Evolutionary conservation across 2,329 filamentous ascomycete genomes (phyloP).

Genomic region (Aureobasidium lini): DNA sequence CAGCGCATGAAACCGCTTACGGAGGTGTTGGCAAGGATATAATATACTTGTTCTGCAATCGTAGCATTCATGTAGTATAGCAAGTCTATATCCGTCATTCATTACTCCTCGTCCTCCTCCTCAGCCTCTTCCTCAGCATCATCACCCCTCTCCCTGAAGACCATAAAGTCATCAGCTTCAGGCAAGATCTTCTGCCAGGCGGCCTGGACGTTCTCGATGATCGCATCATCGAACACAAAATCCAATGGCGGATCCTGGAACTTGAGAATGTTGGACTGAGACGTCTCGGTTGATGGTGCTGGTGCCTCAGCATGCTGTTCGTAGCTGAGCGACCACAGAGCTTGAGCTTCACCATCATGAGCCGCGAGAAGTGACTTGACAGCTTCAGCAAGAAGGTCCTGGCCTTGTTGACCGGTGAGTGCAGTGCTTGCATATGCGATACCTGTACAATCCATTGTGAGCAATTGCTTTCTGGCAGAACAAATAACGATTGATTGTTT

Average conservation of each 20-base stretch:
- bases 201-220: constrained; percentile 58
- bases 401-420: constrained; percentile 28
- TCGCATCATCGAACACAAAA: constrained; percentile 65
- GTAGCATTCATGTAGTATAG: not conserved
- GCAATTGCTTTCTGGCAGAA: constrained; percentile 21
- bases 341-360: constrained; percentile 27
- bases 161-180: constrained; percentile 57
- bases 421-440: constrained; percentile 50
- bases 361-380: constrained; percentile 34
- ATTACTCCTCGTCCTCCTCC: constrained; percentile 15
- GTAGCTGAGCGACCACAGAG: constrained; percentile 49
- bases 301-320: constrained; percentile 35
- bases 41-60: not conserved
- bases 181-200: constrained; percentile 61
- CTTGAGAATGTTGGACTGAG: constrained; percentile 39
- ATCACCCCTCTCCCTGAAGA: constrained; percentile 67
- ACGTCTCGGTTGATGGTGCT: constrained; percentile 17
- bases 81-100: not conserved
- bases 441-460: constrained; percentile 40
- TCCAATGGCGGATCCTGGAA: constrained; percentile 56
- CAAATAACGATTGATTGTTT: constrained; percentile 19
- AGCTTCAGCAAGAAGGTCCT: constrained; percentile 32
- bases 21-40: not conserved
- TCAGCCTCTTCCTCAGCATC: constrained; percentile 49
- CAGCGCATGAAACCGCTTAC: too few relatives aligned